Conservation (phyloP, 108 stramenopile genomes). For the Nannochloropsis oceanica region DNA sequence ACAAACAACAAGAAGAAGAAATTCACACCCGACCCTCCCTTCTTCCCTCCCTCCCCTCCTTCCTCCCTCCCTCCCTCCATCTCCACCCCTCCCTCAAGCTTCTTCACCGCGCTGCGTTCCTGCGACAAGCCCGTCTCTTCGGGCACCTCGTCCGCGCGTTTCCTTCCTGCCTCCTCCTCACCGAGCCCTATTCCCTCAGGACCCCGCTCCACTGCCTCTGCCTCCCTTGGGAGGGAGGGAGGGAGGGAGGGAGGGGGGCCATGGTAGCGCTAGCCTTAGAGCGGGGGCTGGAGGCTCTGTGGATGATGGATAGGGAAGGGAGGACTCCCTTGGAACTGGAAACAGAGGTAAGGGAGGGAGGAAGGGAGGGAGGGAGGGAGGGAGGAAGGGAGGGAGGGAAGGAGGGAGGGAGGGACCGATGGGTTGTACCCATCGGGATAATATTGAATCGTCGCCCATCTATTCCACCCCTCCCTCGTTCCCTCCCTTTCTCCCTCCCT, state of each 20-base stretch:
- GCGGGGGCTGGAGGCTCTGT: neutral
- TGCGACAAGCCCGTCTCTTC: neutral
- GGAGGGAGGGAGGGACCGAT: neutral
- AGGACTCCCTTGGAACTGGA: neutral
- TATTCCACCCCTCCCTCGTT: neutral
- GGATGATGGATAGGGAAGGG: neutral
- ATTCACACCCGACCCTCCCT: too few relatives aligned
- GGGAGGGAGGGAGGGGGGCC: neutral
- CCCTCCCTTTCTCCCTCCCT: neutral
- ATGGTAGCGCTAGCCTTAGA: neutral
- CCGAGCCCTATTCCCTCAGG: neutral
- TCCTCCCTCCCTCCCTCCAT: neutral
- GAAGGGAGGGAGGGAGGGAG: neutral
- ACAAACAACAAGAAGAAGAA: too few relatives aligned
- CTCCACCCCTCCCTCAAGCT: neutral
- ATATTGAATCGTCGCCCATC: neutral
- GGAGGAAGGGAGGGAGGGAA: neutral
- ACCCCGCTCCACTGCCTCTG: neutral
- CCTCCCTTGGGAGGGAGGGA: neutral
- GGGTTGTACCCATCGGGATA: neutral
- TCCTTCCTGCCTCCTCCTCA: neutral
- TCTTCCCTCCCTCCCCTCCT: neutral
- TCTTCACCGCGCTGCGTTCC: neutral
- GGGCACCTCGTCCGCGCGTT: neutral
- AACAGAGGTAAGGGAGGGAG: neutral